Evolutionary conservation across 345 rosid species (phyloP).

Genomic region (Dimocarpus longan): DNA sequence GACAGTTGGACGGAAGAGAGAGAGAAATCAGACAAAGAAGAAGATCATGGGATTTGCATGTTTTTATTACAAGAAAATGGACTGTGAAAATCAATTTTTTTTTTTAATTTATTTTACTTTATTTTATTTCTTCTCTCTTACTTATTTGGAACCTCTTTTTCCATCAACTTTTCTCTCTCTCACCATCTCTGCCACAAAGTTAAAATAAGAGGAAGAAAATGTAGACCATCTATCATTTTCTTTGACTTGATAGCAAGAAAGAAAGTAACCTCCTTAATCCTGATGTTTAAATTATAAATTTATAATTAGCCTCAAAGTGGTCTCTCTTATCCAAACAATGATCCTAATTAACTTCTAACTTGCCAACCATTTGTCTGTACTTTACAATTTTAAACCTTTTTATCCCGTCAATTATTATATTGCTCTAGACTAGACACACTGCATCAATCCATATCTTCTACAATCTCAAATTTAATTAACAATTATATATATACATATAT

Average conservation of each 20-base stretch:
- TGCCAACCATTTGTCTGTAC: neutral
- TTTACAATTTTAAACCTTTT: neutral
- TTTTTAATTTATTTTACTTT: neutral
- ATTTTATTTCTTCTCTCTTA: neutral
- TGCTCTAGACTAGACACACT: neutral
- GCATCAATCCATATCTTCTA: too few species aligned
- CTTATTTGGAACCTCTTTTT: neutral
- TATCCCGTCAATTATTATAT: neutral
- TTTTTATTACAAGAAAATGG: constrained; percentile 30
- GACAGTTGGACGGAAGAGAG: constrained; percentile 1
- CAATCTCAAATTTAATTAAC: too few species aligned
- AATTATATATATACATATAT: too few species aligned
- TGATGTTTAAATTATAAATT: constrained; percentile 19
- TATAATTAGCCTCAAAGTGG: constrained; percentile 6
- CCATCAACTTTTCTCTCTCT: neutral
- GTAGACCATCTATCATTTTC: constrained; percentile 28
- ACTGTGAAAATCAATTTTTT: constrained; percentile 23
- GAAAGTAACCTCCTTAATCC: constrained; percentile 12
- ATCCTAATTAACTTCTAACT: constrained; percentile 5
- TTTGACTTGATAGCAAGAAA: constrained; percentile 23
- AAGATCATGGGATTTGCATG: constrained; percentile 43
- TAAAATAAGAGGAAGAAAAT: constrained; percentile 9
- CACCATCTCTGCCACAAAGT: neutral
- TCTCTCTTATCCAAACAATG: neutral
- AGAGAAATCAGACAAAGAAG: constrained; percentile 13